Conservation (phyloP, 495 filamentous ascomycete genomes). For the Aspergillus cristatus region DNA sequence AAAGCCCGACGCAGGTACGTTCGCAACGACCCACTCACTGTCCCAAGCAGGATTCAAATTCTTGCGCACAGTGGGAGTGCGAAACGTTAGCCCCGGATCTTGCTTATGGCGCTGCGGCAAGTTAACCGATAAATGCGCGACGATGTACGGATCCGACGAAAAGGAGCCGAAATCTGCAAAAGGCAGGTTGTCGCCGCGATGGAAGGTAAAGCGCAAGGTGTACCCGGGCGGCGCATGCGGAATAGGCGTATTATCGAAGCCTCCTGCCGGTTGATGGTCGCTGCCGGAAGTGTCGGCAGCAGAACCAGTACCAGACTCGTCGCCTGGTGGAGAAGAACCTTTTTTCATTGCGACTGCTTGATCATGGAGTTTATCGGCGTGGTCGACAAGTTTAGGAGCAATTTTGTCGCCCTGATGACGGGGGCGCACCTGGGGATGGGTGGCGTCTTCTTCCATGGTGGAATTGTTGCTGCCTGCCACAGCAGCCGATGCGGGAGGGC, state of each 20-base stretch:
- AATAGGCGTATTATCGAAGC: constrained; percentile 69
- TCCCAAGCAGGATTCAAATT: constrained; percentile 73
- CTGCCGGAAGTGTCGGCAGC: constrained; percentile 8
- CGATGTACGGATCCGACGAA: constrained; percentile 78
- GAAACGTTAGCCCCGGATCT: constrained; percentile 58
- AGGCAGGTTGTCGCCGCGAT: constrained; percentile 69
- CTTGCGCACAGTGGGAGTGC: constrained; percentile 65
- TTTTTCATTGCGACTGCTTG: constrained; percentile 29
- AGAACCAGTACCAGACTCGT: too few species aligned
- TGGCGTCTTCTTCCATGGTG: constrained; percentile 11
- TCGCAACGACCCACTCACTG: constrained; percentile 76
- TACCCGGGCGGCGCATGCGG: constrained; percentile 65
- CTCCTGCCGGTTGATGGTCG: constrained; percentile 52
- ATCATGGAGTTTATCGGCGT: constrained; percentile 49
- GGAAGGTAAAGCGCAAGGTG: constrained; percentile 78
- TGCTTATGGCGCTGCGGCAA: constrained; percentile 70
- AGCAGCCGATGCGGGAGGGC: neutral
- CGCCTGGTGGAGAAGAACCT: too few species aligned
- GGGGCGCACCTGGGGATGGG: constrained; percentile 12
- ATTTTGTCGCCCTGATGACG: constrained; percentile 24
- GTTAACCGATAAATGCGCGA: constrained; percentile 53
- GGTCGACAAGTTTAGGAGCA: constrained; percentile 43
- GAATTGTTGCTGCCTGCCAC: neutral
- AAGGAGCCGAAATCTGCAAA: constrained; percentile 66
- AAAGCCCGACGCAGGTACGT: constrained; percentile 72